A percentile compares a stretch with the other conserved stretches of the same genome.
phyloP scores from a whole-genome alignment of 2,329 filamentous ascomycete genomes.

The Venturia oleaginea region DNA sequence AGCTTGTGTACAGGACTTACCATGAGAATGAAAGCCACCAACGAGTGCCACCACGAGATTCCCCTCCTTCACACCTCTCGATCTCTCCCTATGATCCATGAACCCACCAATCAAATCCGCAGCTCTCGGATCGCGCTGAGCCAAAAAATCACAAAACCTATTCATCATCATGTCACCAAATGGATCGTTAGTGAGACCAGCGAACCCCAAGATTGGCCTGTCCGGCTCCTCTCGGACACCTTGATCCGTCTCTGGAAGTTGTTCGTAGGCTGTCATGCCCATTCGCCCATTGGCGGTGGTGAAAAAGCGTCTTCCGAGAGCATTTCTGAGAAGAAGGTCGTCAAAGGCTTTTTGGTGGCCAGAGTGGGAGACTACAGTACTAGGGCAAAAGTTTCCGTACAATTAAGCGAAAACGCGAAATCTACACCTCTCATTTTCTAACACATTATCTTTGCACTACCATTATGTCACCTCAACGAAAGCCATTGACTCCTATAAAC shows the following conservation, averaged over 20 bases:
- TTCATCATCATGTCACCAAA: neutral
- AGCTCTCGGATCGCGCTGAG: neutral
- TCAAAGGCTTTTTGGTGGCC: neutral
- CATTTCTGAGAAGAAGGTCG: neutral
- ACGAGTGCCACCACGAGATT: constrained; percentile 2
- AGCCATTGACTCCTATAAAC: no score
- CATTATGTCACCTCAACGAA: no score
- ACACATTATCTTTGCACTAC: no score
- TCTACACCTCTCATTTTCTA: no score
- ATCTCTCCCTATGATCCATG: neutral
- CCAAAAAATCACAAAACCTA: neutral
- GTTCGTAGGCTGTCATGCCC: constrained; percentile 8
- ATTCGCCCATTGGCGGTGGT: constrained; percentile 2
- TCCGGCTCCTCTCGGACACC: neutral
- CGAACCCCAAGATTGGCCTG: neutral
- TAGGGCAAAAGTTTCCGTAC: no score
- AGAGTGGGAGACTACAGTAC: neutral
- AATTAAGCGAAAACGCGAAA: no score
- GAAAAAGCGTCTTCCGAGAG: constrained; percentile 3
- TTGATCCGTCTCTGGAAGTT: neutral
- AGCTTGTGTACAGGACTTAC: neutral
- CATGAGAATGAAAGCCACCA: constrained; percentile 9
- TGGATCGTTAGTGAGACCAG: neutral
- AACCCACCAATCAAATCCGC: neutral
- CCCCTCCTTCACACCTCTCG: constrained; percentile 3